Conservation (phyloP, 305 asterid genomes). For the Fraxinus sp. region DNA sequence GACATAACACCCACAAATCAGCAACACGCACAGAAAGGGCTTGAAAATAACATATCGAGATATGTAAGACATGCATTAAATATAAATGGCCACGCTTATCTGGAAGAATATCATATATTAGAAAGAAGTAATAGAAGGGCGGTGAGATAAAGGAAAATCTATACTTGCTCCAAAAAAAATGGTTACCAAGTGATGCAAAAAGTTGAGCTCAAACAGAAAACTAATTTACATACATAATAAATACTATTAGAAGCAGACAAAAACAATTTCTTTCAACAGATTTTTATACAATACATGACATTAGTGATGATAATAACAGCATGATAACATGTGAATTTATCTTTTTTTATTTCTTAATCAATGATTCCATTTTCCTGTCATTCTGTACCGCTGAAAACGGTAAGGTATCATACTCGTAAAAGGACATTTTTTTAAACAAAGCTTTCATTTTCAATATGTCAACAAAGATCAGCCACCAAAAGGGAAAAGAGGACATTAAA, state of each 20-base stretch:
- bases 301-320: background rate
- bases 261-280: background rate
- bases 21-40: background rate
- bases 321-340: background rate
- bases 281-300: background rate
- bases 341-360: background rate
- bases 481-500: background rate
- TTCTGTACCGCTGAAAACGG: background rate
- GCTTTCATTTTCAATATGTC: background rate
- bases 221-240: background rate
- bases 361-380: background rate
- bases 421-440: background rate
- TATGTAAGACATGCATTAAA: background rate
- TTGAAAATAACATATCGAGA: background rate
- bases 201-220: background rate
- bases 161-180: background rate
- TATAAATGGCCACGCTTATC: background rate
- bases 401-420: background rate
- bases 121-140: background rate
- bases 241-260: background rate
- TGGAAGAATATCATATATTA: background rate
- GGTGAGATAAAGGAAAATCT: background rate
- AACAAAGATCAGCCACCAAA: background rate
- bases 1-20: slow-evolving; percentile 30
- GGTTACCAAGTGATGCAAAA: background rate